Evolutionary conservation across 148 eudicot genomes (phyloP).

Genomic region (Nyssa sinensis): DNA sequence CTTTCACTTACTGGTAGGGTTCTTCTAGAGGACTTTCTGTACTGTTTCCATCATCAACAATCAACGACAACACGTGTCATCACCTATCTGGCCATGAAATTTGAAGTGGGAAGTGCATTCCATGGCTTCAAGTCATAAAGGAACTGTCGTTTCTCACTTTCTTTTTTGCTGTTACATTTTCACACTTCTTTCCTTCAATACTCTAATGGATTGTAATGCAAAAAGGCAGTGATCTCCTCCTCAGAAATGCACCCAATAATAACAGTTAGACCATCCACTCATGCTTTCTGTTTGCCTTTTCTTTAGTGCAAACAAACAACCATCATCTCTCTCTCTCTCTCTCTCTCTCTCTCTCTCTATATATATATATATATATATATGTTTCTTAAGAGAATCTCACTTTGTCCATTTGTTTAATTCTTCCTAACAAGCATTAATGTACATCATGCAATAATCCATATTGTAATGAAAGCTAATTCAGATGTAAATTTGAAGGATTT

Average conservation of each 20-base stretch:
- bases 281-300: conserved; percentile 12
- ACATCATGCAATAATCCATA: too few species aligned
- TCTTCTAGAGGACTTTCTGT: too few species aligned
- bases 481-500: background rate
- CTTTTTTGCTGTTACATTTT: background rate
- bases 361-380: too few species aligned
- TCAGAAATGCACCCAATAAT: conserved; percentile 19
- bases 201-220: background rate
- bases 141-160: background rate
- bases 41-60: background rate
- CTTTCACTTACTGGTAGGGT: too few species aligned
- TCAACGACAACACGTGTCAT: background rate
- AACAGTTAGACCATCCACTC: background rate
- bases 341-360: too few species aligned
- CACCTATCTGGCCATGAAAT: background rate
- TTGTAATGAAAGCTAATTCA: too few species aligned
- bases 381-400: background rate
- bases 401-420: background rate
- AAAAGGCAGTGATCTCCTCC: conserved; percentile 23
- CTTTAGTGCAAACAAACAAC: conserved; percentile 14
- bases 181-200: background rate
- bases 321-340: background rate
- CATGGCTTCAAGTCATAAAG: background rate
- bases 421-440: background rate
- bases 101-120: background rate